Conservation (phyloP, 495 filamentous ascomycete species). For the Hyaloscypha variabilis region DNA sequence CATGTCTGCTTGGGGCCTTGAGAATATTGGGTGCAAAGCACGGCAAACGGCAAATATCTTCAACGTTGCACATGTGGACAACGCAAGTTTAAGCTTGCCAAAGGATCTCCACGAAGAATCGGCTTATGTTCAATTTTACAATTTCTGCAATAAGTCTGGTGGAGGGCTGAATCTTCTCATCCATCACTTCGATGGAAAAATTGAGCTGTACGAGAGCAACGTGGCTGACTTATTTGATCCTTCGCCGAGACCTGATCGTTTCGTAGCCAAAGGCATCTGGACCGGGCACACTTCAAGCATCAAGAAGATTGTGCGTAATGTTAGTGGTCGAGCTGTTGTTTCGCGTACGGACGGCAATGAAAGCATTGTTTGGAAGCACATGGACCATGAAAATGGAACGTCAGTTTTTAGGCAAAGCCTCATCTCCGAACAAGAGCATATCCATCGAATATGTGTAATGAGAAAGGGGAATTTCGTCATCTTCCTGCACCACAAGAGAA, state of each 20-base stretch:
- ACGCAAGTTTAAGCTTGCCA: constrained; percentile 67
- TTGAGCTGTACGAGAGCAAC: constrained; percentile 79
- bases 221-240: constrained; percentile 84
- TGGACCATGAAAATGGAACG: constrained; percentile 44
- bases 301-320: constrained; percentile 83
- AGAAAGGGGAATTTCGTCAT: constrained; percentile 76
- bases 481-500: constrained; percentile 74
- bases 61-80: constrained; percentile 78
- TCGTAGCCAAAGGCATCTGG: constrained; percentile 65
- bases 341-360: constrained; percentile 81
- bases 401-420: constrained; percentile 68
- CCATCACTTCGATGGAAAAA: constrained; percentile 84
- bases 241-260: constrained; percentile 62
- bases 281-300: constrained; percentile 82
- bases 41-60: constrained; percentile 73
- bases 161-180: constrained; percentile 75
- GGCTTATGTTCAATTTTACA: constrained; percentile 70
- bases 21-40: constrained; percentile 80
- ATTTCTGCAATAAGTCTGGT: constrained; percentile 64
- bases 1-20: constrained; percentile 94
- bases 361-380: constrained; percentile 81
- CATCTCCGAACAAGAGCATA: constrained; percentile 71
- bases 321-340: constrained; percentile 75
- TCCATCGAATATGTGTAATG: constrained; percentile 80
- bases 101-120: constrained; percentile 43